Evolutionary conservation across 139 green algal species (phyloP), one percentile per base, ranked within the genome.

Genomic region (Limnomonas spitsbergensis): DNA sequence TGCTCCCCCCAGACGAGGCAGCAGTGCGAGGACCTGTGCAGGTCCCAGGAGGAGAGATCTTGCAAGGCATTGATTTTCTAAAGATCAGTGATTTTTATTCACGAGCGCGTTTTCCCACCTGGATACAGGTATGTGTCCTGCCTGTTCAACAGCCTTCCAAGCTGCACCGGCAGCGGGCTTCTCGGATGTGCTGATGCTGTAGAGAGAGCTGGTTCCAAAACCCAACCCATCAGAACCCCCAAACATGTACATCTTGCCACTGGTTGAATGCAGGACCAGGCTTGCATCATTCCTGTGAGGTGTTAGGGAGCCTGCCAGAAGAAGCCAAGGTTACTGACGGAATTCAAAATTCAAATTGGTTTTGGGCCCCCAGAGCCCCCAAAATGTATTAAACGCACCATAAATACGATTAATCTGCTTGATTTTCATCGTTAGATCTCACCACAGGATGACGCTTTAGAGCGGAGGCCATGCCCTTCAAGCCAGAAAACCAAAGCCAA

Each of bases 161-260:
- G 47, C 14, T 29, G 14, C 20, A 20, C 47, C 20, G 20, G 47
- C 14, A 32, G 38, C 38, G 20, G 70, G 38, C 38, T 66, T 53
- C 4, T 42, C 70, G 4, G 42, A 35, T 4, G 52, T 34, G 70
- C 29, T 47, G 24, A 77, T 24, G 3, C 31, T 77, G 70, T 67
- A 31, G 3, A 77, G 70, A 29, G 70, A 66, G 70, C 31, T 77
- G 14, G 70, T 77, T n/a, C 35, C 9, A 27, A 20, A 26, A 36
- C 70, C 70, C 3, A 66, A n/a, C 2, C 29, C 14, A 31, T 77
- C 70, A 68, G 52, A 36, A 4, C 70, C 70, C 26, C 70, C 70
- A 77, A 77, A 77, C 70, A 77, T 77, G 70, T 77, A 77, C 36
- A 77, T 66, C 26, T 29, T 38, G 38, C 52, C 52, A 36, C 31